Conservation (phyloP, 1,139 yeast species). For the Geotrichum aggregatum region DNA sequence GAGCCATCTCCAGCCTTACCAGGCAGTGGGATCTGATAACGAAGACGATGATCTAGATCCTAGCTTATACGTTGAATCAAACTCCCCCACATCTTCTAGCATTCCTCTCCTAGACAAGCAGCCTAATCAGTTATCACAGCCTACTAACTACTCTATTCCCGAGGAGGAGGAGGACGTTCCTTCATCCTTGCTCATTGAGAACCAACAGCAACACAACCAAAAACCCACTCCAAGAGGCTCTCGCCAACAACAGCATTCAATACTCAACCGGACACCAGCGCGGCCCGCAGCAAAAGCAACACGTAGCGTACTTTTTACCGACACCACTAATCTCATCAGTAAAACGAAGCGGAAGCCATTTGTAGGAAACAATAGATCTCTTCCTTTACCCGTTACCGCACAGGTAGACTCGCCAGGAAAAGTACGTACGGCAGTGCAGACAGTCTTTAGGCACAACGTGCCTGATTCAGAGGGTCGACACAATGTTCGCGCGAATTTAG, state of each 20-base stretch:
- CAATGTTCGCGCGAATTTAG: constrained; percentile 6
- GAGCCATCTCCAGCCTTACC: constrained; percentile 1
- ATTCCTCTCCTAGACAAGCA: constrained; percentile 1
- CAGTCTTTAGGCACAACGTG: constrained; percentile 9
- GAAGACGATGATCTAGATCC: constrained; percentile 9
- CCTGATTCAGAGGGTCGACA: constrained; percentile 6
- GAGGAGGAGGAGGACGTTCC: constrained; percentile 19
- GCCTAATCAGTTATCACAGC: constrained; percentile 7
- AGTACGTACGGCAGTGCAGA: constrained; percentile 7
- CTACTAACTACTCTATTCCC: background rate
- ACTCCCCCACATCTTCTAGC: background rate
- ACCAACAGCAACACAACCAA: constrained; percentile 6
- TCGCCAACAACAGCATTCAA: constrained; percentile 9
- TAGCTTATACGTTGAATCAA: background rate
- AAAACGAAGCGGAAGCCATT: constrained; percentile 1
- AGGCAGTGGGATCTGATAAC: constrained; percentile 7
- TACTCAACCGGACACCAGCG: constrained; percentile 1
- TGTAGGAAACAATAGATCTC: background rate
- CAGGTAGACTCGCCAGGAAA: background rate
- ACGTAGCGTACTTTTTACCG: constrained; percentile 12
- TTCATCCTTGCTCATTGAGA: constrained; percentile 16
- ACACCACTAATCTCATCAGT: background rate
- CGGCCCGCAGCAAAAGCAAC: background rate
- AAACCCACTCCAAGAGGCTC: background rate
- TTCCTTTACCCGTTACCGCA: constrained; percentile 8